Conservation (phyloP, 148 eudicot species). For the Rhododendron williamsianum region DNA sequence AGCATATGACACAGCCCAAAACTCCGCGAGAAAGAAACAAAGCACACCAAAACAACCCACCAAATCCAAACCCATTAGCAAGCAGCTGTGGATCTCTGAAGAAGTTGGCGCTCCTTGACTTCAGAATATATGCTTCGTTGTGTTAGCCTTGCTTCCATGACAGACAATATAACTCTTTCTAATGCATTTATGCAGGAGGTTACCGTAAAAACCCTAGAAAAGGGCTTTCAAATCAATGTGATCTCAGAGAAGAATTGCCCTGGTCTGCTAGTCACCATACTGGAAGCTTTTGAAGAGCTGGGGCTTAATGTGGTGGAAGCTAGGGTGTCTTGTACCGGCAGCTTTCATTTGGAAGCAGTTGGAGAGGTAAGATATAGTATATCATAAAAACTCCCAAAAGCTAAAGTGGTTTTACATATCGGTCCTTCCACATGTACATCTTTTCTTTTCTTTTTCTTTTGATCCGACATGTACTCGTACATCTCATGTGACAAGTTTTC, state of each 20-base stretch:
- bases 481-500: no score
- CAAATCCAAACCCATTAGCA: no score
- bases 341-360: constrained; percentile 58
- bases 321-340: constrained; percentile 64
- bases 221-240: constrained; percentile 64
- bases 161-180: not conserved
- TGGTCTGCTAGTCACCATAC: constrained; percentile 49
- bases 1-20: no score
- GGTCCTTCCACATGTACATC: no score
- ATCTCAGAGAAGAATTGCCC: constrained; percentile 49
- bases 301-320: constrained; percentile 69
- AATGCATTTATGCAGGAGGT: constrained; percentile 32
- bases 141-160: not conserved
- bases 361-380: constrained; percentile 41
- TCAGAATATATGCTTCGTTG: no score
- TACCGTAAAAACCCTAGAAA: constrained; percentile 65
- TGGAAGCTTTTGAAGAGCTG: constrained; percentile 74
- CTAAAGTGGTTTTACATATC: not conserved
- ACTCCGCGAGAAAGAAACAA: no score
- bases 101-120: no score
- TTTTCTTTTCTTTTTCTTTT: no score
- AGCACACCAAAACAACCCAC: no score
- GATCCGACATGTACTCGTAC: no score
- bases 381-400: not conserved
- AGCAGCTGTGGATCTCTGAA: no score